Conservation (phyloP, 83 land plant genomes). For the Thuja plicata region DNA sequence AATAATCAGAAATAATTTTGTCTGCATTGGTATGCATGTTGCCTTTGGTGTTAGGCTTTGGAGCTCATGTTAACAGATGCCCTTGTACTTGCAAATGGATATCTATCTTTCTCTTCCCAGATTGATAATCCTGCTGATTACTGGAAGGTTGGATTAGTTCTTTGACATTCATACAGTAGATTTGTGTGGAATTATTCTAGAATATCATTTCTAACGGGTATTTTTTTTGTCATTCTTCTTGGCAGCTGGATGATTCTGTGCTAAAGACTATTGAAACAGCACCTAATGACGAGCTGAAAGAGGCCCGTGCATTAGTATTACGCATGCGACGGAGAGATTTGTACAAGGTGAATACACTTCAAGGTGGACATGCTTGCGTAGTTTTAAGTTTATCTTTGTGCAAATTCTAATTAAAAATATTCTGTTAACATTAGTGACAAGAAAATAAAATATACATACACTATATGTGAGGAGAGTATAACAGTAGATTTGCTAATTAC, state of each 20-base stretch:
- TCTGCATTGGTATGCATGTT: background rate
- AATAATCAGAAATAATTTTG: background rate
- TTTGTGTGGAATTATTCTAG: background rate
- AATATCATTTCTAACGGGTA: background rate
- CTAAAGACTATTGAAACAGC: conserved; percentile 82
- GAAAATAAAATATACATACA: background rate
- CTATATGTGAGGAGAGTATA: background rate
- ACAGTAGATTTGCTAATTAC: background rate
- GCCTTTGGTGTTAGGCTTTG: conserved; percentile 59
- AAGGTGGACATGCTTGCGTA: background rate
- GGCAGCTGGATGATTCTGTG: conserved; percentile 85
- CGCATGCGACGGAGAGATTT: conserved; percentile 83
- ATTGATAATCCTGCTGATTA: conserved; percentile 65
- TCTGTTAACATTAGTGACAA: background rate
- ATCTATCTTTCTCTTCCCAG: conserved; percentile 51
- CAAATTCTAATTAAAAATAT: background rate
- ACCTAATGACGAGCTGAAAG: conserved; percentile 53
- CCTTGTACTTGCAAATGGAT: conserved; percentile 70
- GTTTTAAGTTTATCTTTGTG: background rate
- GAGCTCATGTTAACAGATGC: conserved; percentile 97
- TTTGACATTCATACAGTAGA: background rate
- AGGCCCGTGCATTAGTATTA: conserved; percentile 62
- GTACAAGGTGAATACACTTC: conserved; percentile 60
- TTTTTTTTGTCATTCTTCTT: conserved; percentile 7
- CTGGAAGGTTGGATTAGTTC: conserved; percentile 68